Conservation (phyloP, 371 early-diverging fungal genomes). For the Haplosporangium sp. region DNA sequence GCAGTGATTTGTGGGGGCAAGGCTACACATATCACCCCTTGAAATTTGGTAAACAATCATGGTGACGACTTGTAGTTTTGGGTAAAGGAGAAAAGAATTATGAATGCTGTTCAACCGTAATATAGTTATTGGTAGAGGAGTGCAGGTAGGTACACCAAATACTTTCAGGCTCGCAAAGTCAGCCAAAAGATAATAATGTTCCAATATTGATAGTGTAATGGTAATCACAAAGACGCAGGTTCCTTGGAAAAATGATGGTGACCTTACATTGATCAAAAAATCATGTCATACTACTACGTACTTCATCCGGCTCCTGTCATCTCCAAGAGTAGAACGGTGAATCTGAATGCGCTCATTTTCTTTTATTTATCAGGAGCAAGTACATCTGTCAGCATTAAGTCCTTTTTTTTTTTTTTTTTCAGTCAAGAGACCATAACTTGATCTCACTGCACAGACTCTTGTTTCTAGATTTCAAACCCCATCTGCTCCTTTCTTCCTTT, state of each 20-base stretch:
- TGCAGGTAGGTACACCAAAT: background rate
- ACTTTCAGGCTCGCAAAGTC: background rate
- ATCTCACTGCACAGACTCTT: too few relatives aligned
- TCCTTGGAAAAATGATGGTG: background rate
- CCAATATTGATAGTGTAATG: background rate
- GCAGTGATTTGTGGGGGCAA: background rate
- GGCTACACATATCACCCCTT: background rate
- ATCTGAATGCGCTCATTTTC: conserved; percentile 14
- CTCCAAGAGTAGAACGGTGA: background rate
- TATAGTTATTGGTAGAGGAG: too few relatives aligned
- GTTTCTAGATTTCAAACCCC: conserved; percentile 3
- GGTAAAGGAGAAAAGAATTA: too few relatives aligned
- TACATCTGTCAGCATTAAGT: conserved; percentile 1
- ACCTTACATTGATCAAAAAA: background rate
- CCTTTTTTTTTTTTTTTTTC: background rate
- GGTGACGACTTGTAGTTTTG: background rate
- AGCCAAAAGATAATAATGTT: background rate
- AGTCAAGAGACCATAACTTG: background rate
- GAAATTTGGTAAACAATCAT: background rate
- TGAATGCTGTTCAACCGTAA: too few relatives aligned
- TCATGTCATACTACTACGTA: conserved; percentile 5
- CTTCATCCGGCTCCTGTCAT: conserved; percentile 8
- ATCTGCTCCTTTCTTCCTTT: conserved; percentile 19
- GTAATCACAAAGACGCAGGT: background rate
- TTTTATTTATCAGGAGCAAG: conserved; percentile 17